Evolutionary conservation across 2,329 filamentous ascomycete genomes (phyloP), one percentile per base, ranked within the genome.

Genomic region (Moelleriella libera): DNA sequence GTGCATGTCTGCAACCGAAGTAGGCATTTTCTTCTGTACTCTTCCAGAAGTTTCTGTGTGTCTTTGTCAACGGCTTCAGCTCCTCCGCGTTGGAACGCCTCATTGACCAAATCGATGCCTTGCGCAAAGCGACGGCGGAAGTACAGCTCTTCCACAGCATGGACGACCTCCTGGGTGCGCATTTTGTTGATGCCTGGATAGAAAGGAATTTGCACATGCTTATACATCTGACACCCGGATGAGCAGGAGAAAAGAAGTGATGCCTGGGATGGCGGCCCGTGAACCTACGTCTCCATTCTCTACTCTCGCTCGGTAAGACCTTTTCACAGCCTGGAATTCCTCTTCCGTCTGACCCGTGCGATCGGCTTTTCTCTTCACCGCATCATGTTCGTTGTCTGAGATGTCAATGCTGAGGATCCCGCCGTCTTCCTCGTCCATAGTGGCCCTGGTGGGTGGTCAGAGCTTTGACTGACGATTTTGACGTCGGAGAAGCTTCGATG

Each of bases 101-200:
- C 52, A 2, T 54, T 48, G 5, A 69, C 59, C 43, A 78, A 67
- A 9, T 55, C 53, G n/a, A 65, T 61, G 2, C 68, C 73, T 47
- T 74, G 67, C 1, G 58, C 57, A 49, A 68, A 78, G 34, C 68
- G 61, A 5, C 65, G 60, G 52, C 71, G 71, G 57, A 75, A 78
- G 54, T 78, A 78, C 43, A 78, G 63, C 58, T 79, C 75, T 55
- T 78, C 75, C 6, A 74, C 70, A 0, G 75, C 75, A 54, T 78
- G 74, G 21, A 77, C 49, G 8, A 74, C 53, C n/a, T 71, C 66
- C 52, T 78, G 73, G 1, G 66, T 61, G 34, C 69, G 64, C 41
- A 66, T 67, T 54, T 78, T 79, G 32, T 64, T 61, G 4, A 67
- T 56, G 4, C 47, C 54, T 8, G 55, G 51, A 3, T 52, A 52